Evolutionary conservation across 306 rosid genomes (phyloP).

Genomic region (Oemleria cerasiformis): DNA sequence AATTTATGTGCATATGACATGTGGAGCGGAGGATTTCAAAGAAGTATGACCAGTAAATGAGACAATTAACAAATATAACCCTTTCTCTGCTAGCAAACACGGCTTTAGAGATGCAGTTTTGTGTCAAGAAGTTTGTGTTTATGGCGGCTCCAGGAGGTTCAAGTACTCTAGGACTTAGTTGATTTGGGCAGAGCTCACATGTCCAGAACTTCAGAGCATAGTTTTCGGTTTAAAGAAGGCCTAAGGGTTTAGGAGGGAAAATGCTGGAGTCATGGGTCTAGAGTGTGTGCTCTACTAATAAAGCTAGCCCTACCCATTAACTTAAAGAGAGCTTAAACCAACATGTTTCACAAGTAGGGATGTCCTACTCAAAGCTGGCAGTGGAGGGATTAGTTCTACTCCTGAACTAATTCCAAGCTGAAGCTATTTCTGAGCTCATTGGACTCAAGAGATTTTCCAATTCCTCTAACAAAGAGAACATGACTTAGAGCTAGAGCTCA

Average conservation of each 20-base stretch:
- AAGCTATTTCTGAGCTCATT: neutral
- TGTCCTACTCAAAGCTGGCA: neutral
- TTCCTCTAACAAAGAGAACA: neutral
- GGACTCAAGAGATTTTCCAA: too few species aligned
- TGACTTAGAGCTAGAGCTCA: neutral
- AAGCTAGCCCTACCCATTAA: neutral
- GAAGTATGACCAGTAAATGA: neutral
- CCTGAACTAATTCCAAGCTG: neutral
- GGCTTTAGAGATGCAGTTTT: neutral
- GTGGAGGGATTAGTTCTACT: neutral
- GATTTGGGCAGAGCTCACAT: neutral
- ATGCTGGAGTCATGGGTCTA: neutral
- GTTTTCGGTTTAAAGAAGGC: neutral
- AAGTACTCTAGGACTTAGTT: neutral
- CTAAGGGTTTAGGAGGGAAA: neutral
- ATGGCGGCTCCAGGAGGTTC: neutral
- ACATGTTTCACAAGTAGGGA: neutral
- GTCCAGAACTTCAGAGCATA: neutral
- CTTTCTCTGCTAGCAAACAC: neutral
- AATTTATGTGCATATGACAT: neutral
- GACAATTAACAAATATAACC: neutral
- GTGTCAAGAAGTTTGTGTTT: neutral
- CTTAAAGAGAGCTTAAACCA: neutral
- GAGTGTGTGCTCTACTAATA: neutral
- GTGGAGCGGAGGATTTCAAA: neutral